Evolutionary conservation across 2,329 filamentous ascomycete genomes (phyloP).

Genomic region (Alternaria sp.): DNA sequence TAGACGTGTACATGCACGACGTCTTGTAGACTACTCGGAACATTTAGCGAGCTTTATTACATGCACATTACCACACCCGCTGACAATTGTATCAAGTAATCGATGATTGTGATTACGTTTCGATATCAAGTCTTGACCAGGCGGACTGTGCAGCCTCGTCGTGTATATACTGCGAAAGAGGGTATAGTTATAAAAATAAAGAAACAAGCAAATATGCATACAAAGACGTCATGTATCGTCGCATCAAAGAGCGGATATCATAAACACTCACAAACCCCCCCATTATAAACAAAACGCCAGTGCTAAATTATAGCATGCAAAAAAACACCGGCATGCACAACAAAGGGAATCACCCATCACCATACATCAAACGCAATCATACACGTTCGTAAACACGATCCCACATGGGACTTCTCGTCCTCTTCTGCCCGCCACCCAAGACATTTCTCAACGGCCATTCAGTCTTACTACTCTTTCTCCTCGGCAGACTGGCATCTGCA

Average conservation of each 20-base stretch:
- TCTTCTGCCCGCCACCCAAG: slow-evolving; percentile 23
- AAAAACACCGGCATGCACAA: slow-evolving; percentile 21
- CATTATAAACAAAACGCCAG: slow-evolving; percentile 2
- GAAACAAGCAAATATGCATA: not conserved
- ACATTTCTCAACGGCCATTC: slow-evolving; percentile 47
- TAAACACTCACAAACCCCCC: slow-evolving; percentile 5
- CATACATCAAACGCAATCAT: slow-evolving; percentile 19
- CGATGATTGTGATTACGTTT: not conserved
- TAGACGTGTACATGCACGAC: slow-evolving; percentile 11
- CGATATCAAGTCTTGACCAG: not conserved
- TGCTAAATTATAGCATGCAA: slow-evolving; percentile 9
- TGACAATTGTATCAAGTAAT: not conserved
- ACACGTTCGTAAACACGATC: slow-evolving; percentile 44
- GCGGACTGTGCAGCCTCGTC: not conserved
- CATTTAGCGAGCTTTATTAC: slow-evolving; percentile 24
- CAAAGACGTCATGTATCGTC: slow-evolving; percentile 8
- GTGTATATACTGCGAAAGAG: slow-evolving; percentile 1
- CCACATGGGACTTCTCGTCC: slow-evolving; percentile 44
- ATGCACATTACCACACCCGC: slow-evolving; percentile 16
- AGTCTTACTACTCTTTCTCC: slow-evolving; percentile 29
- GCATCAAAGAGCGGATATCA: slow-evolving; percentile 16
- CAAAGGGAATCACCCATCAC: slow-evolving; percentile 25
- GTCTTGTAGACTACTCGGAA: slow-evolving; percentile 26
- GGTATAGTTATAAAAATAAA: slow-evolving; percentile 11
- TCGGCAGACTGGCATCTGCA: slow-evolving; percentile 25